Evolutionary conservation across 2,329 filamentous ascomycete genomes (phyloP), one percentile per base, ranked within the genome.

Genomic region (Ophiostoma piceae): DNA sequence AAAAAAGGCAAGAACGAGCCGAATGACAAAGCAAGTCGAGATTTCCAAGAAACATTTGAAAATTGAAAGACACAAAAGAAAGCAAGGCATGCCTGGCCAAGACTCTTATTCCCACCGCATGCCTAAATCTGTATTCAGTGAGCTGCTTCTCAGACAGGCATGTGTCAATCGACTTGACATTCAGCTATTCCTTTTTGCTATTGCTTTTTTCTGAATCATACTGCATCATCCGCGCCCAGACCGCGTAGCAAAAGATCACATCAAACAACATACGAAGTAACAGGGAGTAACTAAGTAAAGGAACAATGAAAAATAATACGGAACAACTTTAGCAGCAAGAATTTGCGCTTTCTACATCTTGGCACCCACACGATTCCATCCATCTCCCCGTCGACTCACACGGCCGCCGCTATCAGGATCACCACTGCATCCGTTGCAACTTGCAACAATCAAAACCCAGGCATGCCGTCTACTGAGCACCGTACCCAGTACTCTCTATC

Each of bases 201-300:
- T 41, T 41, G 43, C 43, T 47, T n/a, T 47, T 47, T 16, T 5
- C 9, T 57, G 51, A 57, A 57, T 57, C 51, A 57, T 26, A 57
- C n/a, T 26, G 51, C 51, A 57, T 57, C 51, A 57, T 57, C 51
- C 41, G 41, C 41, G n/a, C 9, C 47, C n/a, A 54, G 47, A 54
- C 47, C 47, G 47, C n/a, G 14, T 29, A 57, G 51, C 12, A 29
- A 29, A 57, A 12, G 9, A 16, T 22, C 47, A 35, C 8, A 8
- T 35, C 5, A 35, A 35, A 35, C 35, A n/a, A n/a, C n/a, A n/a
- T 35, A 35, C 35, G 35, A 1, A 5, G 8, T 35, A 41, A n/a
- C n/a, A n/a, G 39, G 39, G 9, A 12, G 2, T 14, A 9, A 12
- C 39, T 1, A 57, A 29, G 1, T 26, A 8, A 9, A 14, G n/a